Base-by-base conservation (phyloP, 1,139 yeast genomes). In the Geotrichum histeridarum region DNA sequence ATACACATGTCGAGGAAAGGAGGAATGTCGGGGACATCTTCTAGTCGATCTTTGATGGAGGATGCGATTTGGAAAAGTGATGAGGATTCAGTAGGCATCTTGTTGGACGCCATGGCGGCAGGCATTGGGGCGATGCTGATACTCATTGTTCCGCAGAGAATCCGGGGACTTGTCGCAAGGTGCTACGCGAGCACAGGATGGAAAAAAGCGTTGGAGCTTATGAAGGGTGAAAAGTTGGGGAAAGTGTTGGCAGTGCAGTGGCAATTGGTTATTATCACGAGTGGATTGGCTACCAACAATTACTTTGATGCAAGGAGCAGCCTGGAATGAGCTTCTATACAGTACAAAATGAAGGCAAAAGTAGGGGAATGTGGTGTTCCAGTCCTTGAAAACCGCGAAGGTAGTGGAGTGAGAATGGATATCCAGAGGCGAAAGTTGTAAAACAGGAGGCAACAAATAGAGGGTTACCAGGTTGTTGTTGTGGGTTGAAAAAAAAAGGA, bases 11-110 rank as follows among this genome's bases (percentile, higher is more conserved):
- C 80, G 57, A 90, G 70, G 67, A 83, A 89, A 38, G 90, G 85
- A 47, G 78, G 79, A 76, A 91, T 77, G 33, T 87, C 93, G 0
- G 88, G 84, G 38, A 89, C 79, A 41, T 75, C 72, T 52, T 77
- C 80, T 50, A 91, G 73, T 57, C 87, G 74, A 56, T 73, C 75
- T 66, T 82, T 78, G 57, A 90, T 73, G 15, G 75, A 72, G 42
- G 77, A 70, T 66, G 96, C 86, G 54, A 86, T 80, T 67, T 84
- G 86, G 69, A 80, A 89, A 42, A 91, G 73, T 48, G 95, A 91
- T 73, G 65, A 51, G 2, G 58, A 54, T 43, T 50, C 52, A 4
- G 55, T 39, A 1, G 56, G 54, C 35, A 47, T 43, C 17, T 48
- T 48, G 37, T 52, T 55, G 14, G 54, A 44, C 22, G 57, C 53